phyloP scores from a whole-genome alignment of 352 stramenopile genomes.

The Phytophthora fragariae region DNA sequence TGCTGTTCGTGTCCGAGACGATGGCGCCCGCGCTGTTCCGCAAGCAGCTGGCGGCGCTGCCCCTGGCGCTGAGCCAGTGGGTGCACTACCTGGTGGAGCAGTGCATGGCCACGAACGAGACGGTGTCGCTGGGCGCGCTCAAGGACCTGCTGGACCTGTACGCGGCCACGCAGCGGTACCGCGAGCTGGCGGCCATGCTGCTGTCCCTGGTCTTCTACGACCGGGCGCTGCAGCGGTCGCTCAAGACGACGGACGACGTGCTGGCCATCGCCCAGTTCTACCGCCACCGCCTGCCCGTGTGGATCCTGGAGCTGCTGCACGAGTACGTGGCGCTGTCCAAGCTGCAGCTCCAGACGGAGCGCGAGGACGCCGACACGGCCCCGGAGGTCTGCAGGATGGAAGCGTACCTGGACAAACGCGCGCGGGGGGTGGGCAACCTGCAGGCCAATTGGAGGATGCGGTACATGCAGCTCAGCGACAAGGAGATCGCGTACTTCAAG shows the following conservation, averaged over 20 bases:
- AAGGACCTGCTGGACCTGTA: conserved; percentile 56
- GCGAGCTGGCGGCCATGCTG: conserved; percentile 65
- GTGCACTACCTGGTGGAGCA: conserved; percentile 71
- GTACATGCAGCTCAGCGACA: conserved; percentile 57
- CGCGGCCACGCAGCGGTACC: conserved; percentile 54
- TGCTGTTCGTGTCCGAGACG: conserved; percentile 83
- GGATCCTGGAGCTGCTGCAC: conserved; percentile 62
- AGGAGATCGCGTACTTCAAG: conserved; percentile 68
- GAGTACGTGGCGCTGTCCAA: conserved; percentile 68
- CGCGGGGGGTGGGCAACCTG: conserved; percentile 54
- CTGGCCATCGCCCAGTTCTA: conserved; percentile 55
- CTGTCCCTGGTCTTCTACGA: conserved; percentile 63
- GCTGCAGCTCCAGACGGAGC: conserved; percentile 65
- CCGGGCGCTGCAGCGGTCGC: conserved; percentile 34
- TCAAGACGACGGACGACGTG: conserved; percentile 62
- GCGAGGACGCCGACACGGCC: conserved; percentile 50
- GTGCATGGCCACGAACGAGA: conserved; percentile 58
- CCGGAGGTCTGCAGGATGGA: conserved; percentile 44
- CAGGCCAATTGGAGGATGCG: conserved; percentile 83
- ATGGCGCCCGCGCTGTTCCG: conserved; percentile 66
- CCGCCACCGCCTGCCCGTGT: conserved; percentile 56
- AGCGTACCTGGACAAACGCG: conserved; percentile 68
- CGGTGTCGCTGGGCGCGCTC: conserved; percentile 53
- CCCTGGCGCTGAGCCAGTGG: conserved; percentile 67
- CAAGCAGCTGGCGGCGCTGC: conserved; percentile 48